Conservation (phyloP, 148 eudicot genomes). For the Fagopyrum tataricum region DNA sequence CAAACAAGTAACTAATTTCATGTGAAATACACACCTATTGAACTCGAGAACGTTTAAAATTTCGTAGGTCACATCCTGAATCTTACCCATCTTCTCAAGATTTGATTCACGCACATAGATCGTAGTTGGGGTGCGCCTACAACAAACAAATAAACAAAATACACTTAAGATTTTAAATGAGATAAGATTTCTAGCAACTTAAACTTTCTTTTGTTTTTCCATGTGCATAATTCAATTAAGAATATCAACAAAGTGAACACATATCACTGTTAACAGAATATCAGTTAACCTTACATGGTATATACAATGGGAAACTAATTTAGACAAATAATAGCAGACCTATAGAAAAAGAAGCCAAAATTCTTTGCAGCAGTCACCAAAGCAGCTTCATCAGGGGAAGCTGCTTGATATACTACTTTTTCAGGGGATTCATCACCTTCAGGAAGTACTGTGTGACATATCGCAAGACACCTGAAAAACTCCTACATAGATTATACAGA, state of each 20-base stretch:
- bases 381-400: constrained; percentile 99
- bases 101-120: constrained; percentile 95
- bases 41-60: constrained; percentile 95
- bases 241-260: not conserved
- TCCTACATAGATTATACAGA: constrained; percentile 39
- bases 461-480: constrained; percentile 97
- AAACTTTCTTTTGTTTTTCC: not conserved
- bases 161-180: not conserved
- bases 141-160: constrained; percentile 8
- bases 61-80: constrained; percentile 77
- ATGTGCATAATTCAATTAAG: not conserved
- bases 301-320: not conserved
- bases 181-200: not conserved
- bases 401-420: constrained; percentile 85
- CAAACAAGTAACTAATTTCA: constrained; percentile 10
- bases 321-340: constrained; percentile 26
- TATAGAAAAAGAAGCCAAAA: constrained; percentile 98
- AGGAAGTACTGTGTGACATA: constrained; percentile 96
- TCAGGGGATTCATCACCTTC: constrained; percentile 98
- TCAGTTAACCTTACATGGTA: not conserved
- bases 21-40: constrained; percentile 53
- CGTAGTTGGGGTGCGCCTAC: constrained; percentile 91
- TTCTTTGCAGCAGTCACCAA: constrained; percentile 93
- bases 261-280: not conserved
- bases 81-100: constrained; percentile 81